A percentile compares a stretch with the other conserved stretches of the same genome.
Evolutionary conservation across 2,329 filamentous ascomycete species (phyloP).

Genomic region (Xylaria sp.): DNA sequence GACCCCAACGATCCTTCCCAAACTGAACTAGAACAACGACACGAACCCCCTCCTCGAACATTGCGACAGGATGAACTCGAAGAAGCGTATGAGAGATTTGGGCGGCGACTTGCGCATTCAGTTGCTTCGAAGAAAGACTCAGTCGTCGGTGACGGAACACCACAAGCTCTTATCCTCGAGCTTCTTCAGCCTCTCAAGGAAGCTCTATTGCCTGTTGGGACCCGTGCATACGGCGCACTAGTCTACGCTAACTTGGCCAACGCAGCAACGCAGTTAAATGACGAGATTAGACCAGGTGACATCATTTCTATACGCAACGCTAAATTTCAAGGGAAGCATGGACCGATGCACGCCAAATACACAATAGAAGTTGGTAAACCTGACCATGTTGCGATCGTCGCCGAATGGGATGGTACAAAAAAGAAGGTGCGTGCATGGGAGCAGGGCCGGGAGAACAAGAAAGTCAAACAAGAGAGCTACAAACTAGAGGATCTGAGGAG

Average conservation of each 20-base stretch:
- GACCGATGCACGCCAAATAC: conserved; percentile 95
- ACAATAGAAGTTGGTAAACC: conserved; percentile 85
- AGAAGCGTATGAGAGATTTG: conserved; percentile 82
- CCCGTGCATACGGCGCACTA: conserved; percentile 86
- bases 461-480: conserved; percentile 94
- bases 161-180: conserved; percentile 80
- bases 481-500: conserved; percentile 90
- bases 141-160: conserved; percentile 84
- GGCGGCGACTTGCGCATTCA: conserved; percentile 77
- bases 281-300: conserved; percentile 93
- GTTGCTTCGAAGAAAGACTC: conserved; percentile 78
- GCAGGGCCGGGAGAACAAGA: conserved; percentile 91
- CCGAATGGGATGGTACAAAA: conserved; percentile 98
- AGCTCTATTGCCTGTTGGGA: conserved; percentile 85
- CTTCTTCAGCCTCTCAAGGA: conserved; percentile 78
- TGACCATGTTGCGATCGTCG: conserved; percentile 89
- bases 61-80: conserved; percentile 95
- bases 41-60: conserved; percentile 82
- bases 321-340: conserved; percentile 93
- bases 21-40: conserved; percentile 82
- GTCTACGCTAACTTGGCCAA: conserved; percentile 97
- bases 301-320: conserved; percentile 93
- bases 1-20: conserved; percentile 79
- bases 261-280: conserved; percentile 86
- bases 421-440: conserved; percentile 97